A percentile compares a stretch with the other conserved stretches of the same genome.
These are phyloP conservation scores for Senna siamea DNA, from an alignment of 306 rosid genomes.

Conservation along the genomic window DNA sequence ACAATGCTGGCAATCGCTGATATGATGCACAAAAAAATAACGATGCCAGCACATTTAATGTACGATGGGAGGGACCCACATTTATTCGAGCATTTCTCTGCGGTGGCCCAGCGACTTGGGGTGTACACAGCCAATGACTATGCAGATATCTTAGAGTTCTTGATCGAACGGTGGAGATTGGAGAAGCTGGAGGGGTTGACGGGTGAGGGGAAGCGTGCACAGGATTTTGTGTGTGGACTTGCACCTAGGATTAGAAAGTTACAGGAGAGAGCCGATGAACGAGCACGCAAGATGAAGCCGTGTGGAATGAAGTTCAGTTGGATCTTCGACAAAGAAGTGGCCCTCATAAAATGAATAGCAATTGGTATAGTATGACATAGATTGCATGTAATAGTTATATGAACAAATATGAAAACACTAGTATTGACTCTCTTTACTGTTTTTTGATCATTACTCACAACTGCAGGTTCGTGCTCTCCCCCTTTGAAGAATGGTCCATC, in stretches of 20 bases:
- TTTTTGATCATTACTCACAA: too few species aligned
- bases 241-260: constrained; percentile 52
- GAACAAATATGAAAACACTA: too few species aligned
- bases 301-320: constrained; percentile 54
- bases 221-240: constrained; percentile 52
- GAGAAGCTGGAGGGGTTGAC: constrained; percentile 52
- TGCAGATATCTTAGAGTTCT: constrained; percentile 48
- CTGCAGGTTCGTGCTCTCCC: too few species aligned
- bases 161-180: constrained; percentile 53
- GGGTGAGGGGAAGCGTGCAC: constrained; percentile 48
- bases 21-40: constrained; percentile 59
- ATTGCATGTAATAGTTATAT: too few species aligned
- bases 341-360: not conserved
- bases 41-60: constrained; percentile 61
- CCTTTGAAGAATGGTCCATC: too few species aligned
- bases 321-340: constrained; percentile 46
- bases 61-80: constrained; percentile 54
- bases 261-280: constrained; percentile 51
- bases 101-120: constrained; percentile 51
- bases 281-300: constrained; percentile 44
- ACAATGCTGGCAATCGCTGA: constrained; percentile 49
- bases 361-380: too few species aligned
- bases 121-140: constrained; percentile 56
- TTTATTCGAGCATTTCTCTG: constrained; percentile 57
- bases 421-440: too few species aligned